Base-by-base conservation (phyloP, 345 rosid genomes). In the Arabidopsis arenosa region DNA sequence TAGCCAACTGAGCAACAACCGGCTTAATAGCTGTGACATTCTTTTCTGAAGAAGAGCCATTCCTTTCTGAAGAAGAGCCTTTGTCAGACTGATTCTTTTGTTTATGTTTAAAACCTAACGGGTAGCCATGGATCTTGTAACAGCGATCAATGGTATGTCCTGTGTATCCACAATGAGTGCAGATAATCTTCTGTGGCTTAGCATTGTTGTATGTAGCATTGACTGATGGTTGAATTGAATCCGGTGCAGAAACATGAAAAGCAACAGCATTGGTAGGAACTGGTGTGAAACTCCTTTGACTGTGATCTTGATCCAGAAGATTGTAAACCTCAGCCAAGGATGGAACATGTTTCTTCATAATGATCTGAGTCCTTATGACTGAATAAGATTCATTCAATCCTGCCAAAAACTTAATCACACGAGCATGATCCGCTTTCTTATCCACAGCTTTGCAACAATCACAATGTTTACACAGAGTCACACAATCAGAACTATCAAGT, bases 221-320 rank as follows among this genome's bases (percentile, higher is more conserved):
- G 2, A 43, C 15, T 0, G 48, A 10, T 12, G 15, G 15, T 1
- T 3, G 10, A 4, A 5, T 11, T 2, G 18, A 7, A 0, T 26
- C 28, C 3, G 28, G 28, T 3, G 41, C 5, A 3, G 5, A 4
- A n/a, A 41, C 5, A 11, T 11, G 4, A 4, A 43, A 40, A 0
- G 13, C 43, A 9, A 0, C 4, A 0, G 30, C 56, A 64, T 47
- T 47, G 0, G 28, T 1, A 26, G 5, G 32, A 10, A 18, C 17
- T 0, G 23, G 40, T 4, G 0, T 1, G 0, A 32, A 0, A 0
- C 26, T 11, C 0, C 30, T 0, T 7, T 66, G 33, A 0, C 4
- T 48, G 0, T 48, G 7, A 23, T 37, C 61, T 14, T 67, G 72
- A 7, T 67, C 72, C 0, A 67, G 0, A 0, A 67, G 12, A 4